Evolutionary conservation across 73 alveolate species (phyloP).

Genomic region (Breviolum minutum): DNA sequence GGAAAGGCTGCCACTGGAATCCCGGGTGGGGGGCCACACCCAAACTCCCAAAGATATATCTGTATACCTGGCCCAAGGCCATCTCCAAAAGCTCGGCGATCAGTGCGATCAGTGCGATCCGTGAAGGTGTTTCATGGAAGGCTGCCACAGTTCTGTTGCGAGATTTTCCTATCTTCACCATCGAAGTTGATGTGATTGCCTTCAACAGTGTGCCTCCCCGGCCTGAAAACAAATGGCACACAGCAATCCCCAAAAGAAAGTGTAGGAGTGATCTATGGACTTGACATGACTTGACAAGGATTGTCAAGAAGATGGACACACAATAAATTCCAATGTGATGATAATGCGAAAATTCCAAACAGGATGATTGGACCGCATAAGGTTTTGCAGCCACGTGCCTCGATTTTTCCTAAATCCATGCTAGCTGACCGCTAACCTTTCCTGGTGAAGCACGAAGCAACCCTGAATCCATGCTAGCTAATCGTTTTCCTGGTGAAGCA

Average conservation of each 20-base stretch:
- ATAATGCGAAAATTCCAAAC: too few relatives aligned
- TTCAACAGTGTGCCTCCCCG: background rate
- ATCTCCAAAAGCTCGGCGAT: background rate
- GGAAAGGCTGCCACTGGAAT: too few relatives aligned
- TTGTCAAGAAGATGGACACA: background rate
- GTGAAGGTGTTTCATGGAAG: too few relatives aligned
- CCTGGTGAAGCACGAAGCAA: background rate
- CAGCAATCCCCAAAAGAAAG: background rate
- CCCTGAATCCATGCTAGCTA: background rate
- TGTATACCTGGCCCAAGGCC: background rate
- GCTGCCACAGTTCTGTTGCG: background rate
- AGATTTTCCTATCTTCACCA: background rate
- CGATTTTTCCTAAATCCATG: too few relatives aligned
- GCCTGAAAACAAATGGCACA: background rate
- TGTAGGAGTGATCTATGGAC: background rate
- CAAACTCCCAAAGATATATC: too few relatives aligned
- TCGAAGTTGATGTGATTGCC: background rate
- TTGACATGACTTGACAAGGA: background rate
- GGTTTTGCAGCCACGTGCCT: too few relatives aligned
- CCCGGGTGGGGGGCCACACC: too few relatives aligned
- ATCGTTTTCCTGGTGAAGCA: background rate
- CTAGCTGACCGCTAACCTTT: background rate
- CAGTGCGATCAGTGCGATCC: constrained; percentile 15
- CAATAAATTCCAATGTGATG: background rate
- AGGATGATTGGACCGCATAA: too few relatives aligned